phyloP scores from a whole-genome alignment of 1,284 basidiomycete genomes.

The Peniophora sp. region DNA sequence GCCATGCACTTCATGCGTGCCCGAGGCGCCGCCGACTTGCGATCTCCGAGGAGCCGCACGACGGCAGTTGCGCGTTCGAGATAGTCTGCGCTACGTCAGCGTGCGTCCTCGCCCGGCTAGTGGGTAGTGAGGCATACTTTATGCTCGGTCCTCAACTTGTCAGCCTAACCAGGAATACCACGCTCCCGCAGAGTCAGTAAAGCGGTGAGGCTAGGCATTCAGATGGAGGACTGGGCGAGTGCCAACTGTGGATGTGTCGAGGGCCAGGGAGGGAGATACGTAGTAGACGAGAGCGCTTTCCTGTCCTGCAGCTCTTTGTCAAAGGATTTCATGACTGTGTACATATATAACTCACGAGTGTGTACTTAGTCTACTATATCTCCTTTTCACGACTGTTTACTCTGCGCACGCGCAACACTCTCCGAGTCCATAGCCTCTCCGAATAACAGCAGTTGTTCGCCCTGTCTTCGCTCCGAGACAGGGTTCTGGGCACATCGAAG shows the following conservation, averaged over 20 bases:
- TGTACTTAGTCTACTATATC: conserved; percentile 88
- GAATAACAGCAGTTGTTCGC: conserved; percentile 75
- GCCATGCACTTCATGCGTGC: conserved; percentile 96
- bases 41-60: conserved; percentile 74
- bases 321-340: not conserved
- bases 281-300: conserved; percentile 94
- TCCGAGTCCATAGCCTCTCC: conserved; percentile 83
- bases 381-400: conserved; percentile 82
- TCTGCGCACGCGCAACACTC: conserved; percentile 70
- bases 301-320: conserved; percentile 34
- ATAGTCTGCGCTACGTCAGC: conserved; percentile 40
- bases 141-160: conserved; percentile 67
- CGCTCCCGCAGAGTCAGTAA: conserved; percentile 74
- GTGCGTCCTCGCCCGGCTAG: too few relatives aligned
- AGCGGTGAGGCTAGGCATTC: conserved; percentile 88
- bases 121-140: conserved; percentile 45
- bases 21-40: conserved; percentile 94
- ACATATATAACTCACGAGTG: conserved; percentile 72
- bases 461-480: conserved; percentile 76
- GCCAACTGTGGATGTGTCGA: conserved; percentile 72
- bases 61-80: conserved; percentile 71
- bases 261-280: conserved; percentile 82
- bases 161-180: conserved; percentile 69
- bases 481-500: conserved; percentile 69
- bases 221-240: conserved; percentile 92